Base-by-base conservation (phyloP, 768 basidiomycete species). In the Russula earlei region DNA sequence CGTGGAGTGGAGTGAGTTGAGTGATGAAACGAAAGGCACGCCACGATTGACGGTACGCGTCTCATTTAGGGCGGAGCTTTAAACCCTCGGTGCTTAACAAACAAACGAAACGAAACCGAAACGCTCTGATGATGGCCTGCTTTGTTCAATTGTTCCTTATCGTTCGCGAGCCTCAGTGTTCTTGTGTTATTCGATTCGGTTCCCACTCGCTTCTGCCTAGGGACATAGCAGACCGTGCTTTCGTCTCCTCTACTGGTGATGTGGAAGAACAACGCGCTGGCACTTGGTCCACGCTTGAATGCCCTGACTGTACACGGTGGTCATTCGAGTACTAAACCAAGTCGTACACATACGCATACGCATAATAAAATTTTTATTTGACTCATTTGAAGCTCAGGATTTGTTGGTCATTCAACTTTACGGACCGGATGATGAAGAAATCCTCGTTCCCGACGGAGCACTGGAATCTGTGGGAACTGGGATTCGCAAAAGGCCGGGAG, bases 221-320 rank as follows among this genome's bases (percentile, higher is more conserved):
- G 78, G 73, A 85, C 85, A 87, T 70, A 75, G 85, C 81, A 66
- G 62, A 65, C 67, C 58, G 63, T 84, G 84, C 85, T 80, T 77
- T 87, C 83, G 85, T 85, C 78, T 70, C 84, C 81, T 69, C 33
- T 78, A 85, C 84, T 81, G 74, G 84, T 73, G 73, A 68, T 58
- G 83, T 87, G 85, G 85, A 74, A 87, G 78, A 87, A 34, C 47
- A 77, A 54, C 19, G 17, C 29, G 4, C 33, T 38, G 52, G 54
- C 69, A 71, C 79, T 70, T 75, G 78, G 80, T 87, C 85, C 85
- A 87, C 85, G 76, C 85, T 87, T 81, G 83, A 80, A 74, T 78
- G 79, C 67, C 77, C 74, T 75, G 65, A 66, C 56, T 64, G 55
- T 54, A 57, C n/a, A n/a, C 52, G 4, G 70, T 85, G 84, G 81